Evolutionary conservation across 2,329 filamentous ascomycete genomes (phyloP), one percentile per base, ranked within the genome.

Genomic region (Chrysoporthe puriensis): DNA sequence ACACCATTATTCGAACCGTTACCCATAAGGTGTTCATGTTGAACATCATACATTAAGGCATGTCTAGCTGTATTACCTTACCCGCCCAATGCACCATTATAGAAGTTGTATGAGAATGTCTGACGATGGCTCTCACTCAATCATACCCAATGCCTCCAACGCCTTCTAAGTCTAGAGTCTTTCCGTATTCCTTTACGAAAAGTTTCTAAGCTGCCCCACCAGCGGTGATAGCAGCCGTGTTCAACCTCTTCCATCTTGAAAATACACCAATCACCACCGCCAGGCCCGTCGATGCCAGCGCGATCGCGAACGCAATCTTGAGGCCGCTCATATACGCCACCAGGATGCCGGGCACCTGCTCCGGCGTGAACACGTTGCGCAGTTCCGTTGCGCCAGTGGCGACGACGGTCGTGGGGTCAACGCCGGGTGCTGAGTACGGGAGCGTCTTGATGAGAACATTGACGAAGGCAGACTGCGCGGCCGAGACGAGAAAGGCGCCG

Each of bases 281-380:
- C 54, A 68, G 21, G 9, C 36, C 66, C 2, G 63, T 62, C 5
- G 63, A 40, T 0, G 32, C 66, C 14, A 69, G 50, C 0, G 69
- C 63, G 8, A 69, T 52, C 3, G 60, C 66, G 32, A 70, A 70
- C 0, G 66, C 52, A 3, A 59, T 63, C 48, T 68, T 70, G 8
- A 70, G 18, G 2, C 69, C 69, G 21, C 34, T 54, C 66, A 84
- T 89, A 77, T 91, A 91, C 0, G 85, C 86, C 0, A 72, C 64
- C 11, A 89, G 77, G 32, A 91, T 86, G 0, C 80, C 81, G 0
- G 76, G 71, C 0, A 90, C 75, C 67, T 79, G 80, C 36, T 83
- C 73, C 0, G 75, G 64, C 0, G 80, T 73, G 58, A 90, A 85
- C 2, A 77, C 76, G 4, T 61, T 61, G 70, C 85, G 82, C 26